Evolutionary conservation across 441 rosid genomes (phyloP), one percentile per base, ranked within the genome.

Genomic region (Heliophila coronopifolia): DNA sequence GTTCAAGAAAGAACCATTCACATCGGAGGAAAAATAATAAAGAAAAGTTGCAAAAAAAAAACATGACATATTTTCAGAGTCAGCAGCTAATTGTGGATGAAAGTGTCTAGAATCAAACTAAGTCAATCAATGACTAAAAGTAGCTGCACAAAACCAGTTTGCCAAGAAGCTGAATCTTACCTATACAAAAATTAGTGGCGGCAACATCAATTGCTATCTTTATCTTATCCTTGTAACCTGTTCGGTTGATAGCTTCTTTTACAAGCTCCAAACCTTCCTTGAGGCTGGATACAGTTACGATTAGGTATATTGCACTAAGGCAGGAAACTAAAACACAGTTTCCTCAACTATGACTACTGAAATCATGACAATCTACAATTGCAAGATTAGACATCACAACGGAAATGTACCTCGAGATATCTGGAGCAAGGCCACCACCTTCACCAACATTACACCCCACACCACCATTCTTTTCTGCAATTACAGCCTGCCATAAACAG

Each of bases 371-470:
- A 50, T 20, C 23, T 47, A 40, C 10, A 31, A 33, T 27, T 50
- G 11, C 4, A 58, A 23, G 32, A 50, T 41, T 19, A 34, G 56
- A 56, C 34, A 55, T 60, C 62, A 58, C 4, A 20, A 2, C 23
- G 48, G 14, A 44, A 48, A 54, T 71, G 63, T 59, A 77, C 99
- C 94, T 88, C 37, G 94, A 81, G 52, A 92, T 78, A 61, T 85
- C 78, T 34, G 99, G 99, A 70, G 87, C 77, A 70, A 92, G 79
- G 58, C 97, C 99, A 69, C 99, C 97, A 74, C 78, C 95, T 59
- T 83, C 94, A 62, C 95, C 92, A 66, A 77, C 89, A 74, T 80
- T 88, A 67, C 97, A 88, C 53, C 78, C 97, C 63, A 65, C 67
- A 13, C 59, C 65, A 69, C 85, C 94, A 66, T 73, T 73, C 72